Percentiles rank a stretch among this genome's conserved stretches.
phyloP scores from a whole-genome alignment of 1,284 basidiomycete genomes.

The Trichosporon sp. region DNA sequence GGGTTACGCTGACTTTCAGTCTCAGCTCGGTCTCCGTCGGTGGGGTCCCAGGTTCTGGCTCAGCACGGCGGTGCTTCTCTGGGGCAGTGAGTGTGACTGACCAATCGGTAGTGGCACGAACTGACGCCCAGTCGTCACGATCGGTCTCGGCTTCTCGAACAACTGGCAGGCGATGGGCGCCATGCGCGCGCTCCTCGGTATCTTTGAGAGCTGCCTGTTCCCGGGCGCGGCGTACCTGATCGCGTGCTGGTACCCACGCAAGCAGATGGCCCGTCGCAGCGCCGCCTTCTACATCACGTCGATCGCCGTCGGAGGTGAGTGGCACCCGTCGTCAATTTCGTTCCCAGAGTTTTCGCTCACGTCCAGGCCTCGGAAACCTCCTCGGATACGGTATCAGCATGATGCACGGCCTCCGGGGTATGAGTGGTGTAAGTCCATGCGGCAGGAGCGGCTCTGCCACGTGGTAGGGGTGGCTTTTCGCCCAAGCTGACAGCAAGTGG shows the following conservation, averaged over 20 bases:
- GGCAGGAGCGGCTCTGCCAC: too few species aligned
- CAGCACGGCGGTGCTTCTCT: conserved; percentile 35
- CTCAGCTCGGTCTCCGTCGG: conserved; percentile 35
- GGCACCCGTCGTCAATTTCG: background rate
- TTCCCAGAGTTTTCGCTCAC: background rate
- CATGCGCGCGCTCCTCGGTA: conserved; percentile 55
- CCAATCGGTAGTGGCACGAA: background rate
- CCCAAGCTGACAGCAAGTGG: conserved; percentile 6
- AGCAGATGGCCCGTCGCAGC: conserved; percentile 53
- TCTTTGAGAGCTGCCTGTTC: conserved; percentile 52
- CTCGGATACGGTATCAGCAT: conserved; percentile 25
- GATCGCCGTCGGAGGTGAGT: conserved; percentile 29
- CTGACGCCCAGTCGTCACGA: conserved; percentile 41
- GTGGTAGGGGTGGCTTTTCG: background rate
- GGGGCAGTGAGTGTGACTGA: conserved; percentile 29
- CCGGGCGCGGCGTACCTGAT: conserved; percentile 56
- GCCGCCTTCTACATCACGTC: conserved; percentile 55
- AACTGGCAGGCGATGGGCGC: conserved; percentile 52
- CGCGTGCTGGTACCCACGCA: conserved; percentile 57
- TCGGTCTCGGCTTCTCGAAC: conserved; percentile 51
- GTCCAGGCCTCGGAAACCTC: conserved; percentile 30
- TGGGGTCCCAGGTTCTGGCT: conserved; percentile 30
- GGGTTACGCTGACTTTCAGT: conserved; percentile 13
- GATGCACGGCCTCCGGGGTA: conserved; percentile 20
- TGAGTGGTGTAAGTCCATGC: conserved; percentile 14